Evolutionary conservation across 495 filamentous ascomycete species (phyloP), one percentile per base, ranked within the genome.

Genomic region (Venustampulla echinocandica): DNA sequence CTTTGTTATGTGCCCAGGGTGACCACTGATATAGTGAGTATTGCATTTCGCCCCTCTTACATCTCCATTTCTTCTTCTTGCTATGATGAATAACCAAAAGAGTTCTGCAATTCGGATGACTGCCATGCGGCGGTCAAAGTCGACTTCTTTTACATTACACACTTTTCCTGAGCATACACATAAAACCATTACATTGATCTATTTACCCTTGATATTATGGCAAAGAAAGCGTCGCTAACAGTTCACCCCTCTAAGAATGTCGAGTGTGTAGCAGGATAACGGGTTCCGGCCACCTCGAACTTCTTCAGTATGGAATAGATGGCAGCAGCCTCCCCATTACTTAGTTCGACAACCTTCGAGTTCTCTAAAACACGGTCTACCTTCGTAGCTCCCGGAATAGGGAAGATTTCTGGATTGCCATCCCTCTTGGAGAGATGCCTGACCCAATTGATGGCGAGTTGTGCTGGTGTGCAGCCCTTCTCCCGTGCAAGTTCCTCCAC

Each of bases 341-440:
- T 64, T 20, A 80, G 49, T 0, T 69, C 60, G 0, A 79, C 62
- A 9, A 60, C 21, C 13, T 50, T 59, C 3, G 57, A 43, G 57
- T 81, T 82, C 63, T 81, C 77, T 15, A 54, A 38, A 1, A 79
- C 65, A 3, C 73, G 61, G 3, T 44, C 61, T 2, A 47, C 64
- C 1, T 64, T 69, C 23, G 73, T 79, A 10, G 81, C 77, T 11
- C 89, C 88, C 0, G 87, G 89, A 52, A 95, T 93, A 3, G 88
- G 89, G 46, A 93, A 82, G 54, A 94, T 83, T 3, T 69, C 73
- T 10, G 80, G 77, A 60, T 81, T 71, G 10, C 79, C 84, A 32
- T 77, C 67, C 54, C 73, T 52, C 33, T 47, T 46, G 7, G 55
- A 58, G 20, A 50, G 46, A 24, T 53, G 24, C 35, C 39, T 46